These are phyloP conservation scores for Erigeron philadelphicus DNA, from an alignment of 140 eudicot species.

Conservation along the genomic window DNA sequence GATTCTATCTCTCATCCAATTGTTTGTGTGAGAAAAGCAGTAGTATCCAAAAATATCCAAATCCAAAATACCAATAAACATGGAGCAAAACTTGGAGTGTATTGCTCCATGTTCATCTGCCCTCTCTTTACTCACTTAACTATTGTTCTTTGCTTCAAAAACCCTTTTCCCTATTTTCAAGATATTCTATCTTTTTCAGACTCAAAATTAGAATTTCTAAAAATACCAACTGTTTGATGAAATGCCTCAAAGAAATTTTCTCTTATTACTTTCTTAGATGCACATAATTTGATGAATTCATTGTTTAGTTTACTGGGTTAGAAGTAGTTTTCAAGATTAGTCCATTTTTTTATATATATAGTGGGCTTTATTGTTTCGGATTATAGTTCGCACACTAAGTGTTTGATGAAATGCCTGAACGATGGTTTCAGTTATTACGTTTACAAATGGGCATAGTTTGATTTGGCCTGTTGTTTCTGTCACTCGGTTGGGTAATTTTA, in stretches of 20 bases:
- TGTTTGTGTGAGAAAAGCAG: too few species aligned
- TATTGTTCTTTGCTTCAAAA: slow-evolving; percentile 50
- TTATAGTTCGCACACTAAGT: slow-evolving; percentile 14
- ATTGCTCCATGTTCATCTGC: slow-evolving; percentile 1
- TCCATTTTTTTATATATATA: too few species aligned
- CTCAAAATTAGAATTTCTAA: background rate
- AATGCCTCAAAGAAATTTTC: slow-evolving; percentile 82
- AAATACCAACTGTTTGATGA: slow-evolving; percentile 55
- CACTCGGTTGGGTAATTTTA: slow-evolving; percentile 1
- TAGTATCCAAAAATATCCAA: background rate
- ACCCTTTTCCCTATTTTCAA: slow-evolving; percentile 13
- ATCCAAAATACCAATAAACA: background rate
- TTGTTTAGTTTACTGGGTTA: slow-evolving; percentile 16
- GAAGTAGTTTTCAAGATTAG: slow-evolving; percentile 15
- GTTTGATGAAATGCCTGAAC: slow-evolving; percentile 94
- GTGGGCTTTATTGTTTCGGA: too few species aligned
- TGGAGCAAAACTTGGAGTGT: slow-evolving; percentile 15
- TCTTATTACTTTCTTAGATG: slow-evolving; percentile 25
- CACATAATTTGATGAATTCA: slow-evolving; percentile 24
- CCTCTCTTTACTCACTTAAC: background rate
- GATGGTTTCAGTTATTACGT: slow-evolving; percentile 47
- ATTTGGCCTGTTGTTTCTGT: slow-evolving; percentile 27
- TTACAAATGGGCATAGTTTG: slow-evolving; percentile 24
- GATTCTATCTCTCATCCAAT: too few species aligned
- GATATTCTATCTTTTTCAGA: background rate